Evolutionary conservation across 2,329 filamentous ascomycete species (phyloP).

Genomic region (Endoconidiophora laricicola): DNA sequence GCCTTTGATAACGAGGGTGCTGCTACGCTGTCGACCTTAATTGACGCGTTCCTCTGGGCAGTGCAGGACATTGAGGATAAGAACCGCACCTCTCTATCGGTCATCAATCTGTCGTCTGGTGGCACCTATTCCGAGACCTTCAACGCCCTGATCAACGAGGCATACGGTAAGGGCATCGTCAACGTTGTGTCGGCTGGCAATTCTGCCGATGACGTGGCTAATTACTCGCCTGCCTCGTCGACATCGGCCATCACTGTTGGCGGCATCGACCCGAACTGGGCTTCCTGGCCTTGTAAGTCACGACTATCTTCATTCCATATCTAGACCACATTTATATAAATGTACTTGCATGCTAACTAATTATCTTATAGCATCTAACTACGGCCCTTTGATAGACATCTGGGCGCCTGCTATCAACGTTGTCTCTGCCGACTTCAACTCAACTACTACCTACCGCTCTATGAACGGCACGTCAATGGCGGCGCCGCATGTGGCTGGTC

Average conservation of each 20-base stretch:
- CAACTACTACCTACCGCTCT: slow-evolving; percentile 20
- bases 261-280: slow-evolving; percentile 20
- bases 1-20: slow-evolving; percentile 22
- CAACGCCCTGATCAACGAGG: slow-evolving; percentile 15
- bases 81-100: slow-evolving; percentile 19
- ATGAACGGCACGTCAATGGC: slow-evolving; percentile 38
- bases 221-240: slow-evolving; percentile 16
- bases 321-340: background rate
- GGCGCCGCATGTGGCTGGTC: slow-evolving; percentile 4
- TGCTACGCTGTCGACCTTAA: slow-evolving; percentile 17
- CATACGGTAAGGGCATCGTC: slow-evolving; percentile 18
- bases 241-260: slow-evolving; percentile 18
- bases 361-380: slow-evolving; percentile 25
- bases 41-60: slow-evolving; percentile 22
- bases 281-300: slow-evolving; percentile 18
- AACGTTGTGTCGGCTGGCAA: slow-evolving; percentile 24
- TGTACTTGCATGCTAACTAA: background rate
- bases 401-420: slow-evolving; percentile 28
- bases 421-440: slow-evolving; percentile 27
- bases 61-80: slow-evolving; percentile 20
- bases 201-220: slow-evolving; percentile 10
- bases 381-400: slow-evolving; percentile 26
- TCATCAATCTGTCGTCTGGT: slow-evolving; percentile 29
- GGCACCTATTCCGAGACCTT: slow-evolving; percentile 12
- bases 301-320: background rate